Percentiles rank a stretch among this genome's conserved stretches.
phyloP scores from a whole-genome alignment of 257 asterid genomes.

The Solanum bulbocastanum region DNA sequence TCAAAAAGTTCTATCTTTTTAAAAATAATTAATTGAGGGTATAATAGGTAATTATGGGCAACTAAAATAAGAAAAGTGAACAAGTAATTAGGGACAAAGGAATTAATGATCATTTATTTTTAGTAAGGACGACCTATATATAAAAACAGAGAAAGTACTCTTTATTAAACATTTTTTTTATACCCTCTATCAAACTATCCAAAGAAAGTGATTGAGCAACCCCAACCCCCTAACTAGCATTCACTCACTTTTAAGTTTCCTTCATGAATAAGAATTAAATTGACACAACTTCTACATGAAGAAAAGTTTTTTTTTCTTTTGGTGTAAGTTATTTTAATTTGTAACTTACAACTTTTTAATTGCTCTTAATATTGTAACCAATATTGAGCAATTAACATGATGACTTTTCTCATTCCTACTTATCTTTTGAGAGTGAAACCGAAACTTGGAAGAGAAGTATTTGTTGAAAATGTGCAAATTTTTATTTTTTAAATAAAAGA shows the following conservation, averaged over 20 bases:
- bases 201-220: not conserved
- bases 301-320: not conserved
- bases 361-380: not conserved
- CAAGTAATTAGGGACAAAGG: no score
- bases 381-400: not conserved
- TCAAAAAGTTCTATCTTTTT: no score
- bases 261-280: not conserved
- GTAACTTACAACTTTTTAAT: not conserved
- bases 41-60: no score
- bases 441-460: not conserved
- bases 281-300: not conserved
- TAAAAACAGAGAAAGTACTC: accelerated
- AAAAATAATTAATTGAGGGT: no score
- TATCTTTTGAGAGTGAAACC: not conserved
- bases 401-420: not conserved
- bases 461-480: not conserved
- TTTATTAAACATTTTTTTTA: no score
- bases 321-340: not conserved
- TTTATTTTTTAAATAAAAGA: not conserved
- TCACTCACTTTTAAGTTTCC: not conserved
- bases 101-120: no score
- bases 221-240: not conserved
- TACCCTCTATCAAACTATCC: no score
- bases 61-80: no score
- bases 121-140: not conserved